Conservation (phyloP, 192 early-diverging fungal genomes). For the Backusella tuberculispora region DNA sequence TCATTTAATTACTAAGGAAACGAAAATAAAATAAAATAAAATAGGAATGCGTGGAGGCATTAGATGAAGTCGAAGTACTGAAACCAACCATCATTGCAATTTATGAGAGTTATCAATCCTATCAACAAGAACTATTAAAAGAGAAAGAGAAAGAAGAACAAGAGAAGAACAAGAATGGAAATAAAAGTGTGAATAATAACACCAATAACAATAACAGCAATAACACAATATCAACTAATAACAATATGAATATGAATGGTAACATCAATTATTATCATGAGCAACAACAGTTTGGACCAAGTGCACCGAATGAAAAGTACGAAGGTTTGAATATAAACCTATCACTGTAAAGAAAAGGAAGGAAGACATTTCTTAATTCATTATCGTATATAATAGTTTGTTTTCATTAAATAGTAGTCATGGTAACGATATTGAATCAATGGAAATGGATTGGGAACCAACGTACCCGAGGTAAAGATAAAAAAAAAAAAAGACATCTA, state of each 20-base stretch:
- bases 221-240: slow-evolving; percentile 20
- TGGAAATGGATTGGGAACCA: slow-evolving; percentile 4
- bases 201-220: background rate
- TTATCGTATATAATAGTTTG: background rate
- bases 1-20: background rate
- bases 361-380: background rate
- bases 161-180: background rate
- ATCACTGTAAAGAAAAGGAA: background rate
- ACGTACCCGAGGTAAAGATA: background rate
- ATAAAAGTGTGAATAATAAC: background rate
- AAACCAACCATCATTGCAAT: slow-evolving; percentile 50
- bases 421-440: background rate
- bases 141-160: background rate
- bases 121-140: background rate
- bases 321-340: background rate
- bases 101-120: slow-evolving; percentile 25
- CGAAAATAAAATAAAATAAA: slow-evolving; percentile 28
- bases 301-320: background rate
- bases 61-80: slow-evolving; percentile 57
- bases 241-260: slow-evolving; percentile 30
- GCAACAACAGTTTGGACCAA: background rate
- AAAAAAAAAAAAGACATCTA: background rate
- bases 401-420: background rate
- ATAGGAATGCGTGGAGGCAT: slow-evolving; percentile 53
- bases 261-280: slow-evolving; percentile 17